phyloP scores from a whole-genome alignment of 73 alveolate species.

The Uronychia setigera region DNA sequence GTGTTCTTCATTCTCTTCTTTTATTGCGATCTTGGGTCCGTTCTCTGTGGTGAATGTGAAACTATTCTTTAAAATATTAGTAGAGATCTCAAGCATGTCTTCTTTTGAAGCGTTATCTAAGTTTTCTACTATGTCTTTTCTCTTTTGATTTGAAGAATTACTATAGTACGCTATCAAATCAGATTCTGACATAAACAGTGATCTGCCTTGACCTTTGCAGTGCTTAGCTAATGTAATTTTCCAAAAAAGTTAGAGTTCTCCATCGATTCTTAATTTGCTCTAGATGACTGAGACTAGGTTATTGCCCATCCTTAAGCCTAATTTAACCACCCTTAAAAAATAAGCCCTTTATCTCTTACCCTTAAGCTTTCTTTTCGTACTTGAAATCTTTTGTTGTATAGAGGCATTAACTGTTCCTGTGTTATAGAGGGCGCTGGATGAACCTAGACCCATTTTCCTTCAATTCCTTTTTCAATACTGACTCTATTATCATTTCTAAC shows the following conservation, averaged over 20 bases:
- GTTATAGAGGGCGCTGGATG: background rate
- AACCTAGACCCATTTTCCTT: background rate
- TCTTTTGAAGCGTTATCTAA: background rate
- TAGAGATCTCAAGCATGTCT: background rate
- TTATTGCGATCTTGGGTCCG: background rate
- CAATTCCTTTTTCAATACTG: background rate
- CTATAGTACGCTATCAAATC: background rate
- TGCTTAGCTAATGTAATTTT: background rate
- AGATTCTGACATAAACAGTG: background rate
- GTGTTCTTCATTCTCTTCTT: background rate
- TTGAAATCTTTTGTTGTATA: background rate
- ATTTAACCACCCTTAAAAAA: background rate
- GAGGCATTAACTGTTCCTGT: too few relatives aligned
- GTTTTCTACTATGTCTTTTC: background rate
- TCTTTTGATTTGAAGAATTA: background rate
- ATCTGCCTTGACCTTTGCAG: background rate
- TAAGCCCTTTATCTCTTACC: background rate
- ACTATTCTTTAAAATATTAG: background rate
- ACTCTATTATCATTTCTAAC: background rate
- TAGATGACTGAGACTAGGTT: background rate
- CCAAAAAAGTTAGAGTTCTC: background rate
- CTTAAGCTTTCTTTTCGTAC: background rate
- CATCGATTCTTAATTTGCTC: background rate
- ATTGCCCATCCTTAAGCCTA: background rate
- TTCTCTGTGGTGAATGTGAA: background rate